Evolutionary conservation across 225 moss, liverwort and hornwort species (phyloP), one percentile per base, ranked within the genome.

Genomic region (Polytrichum formosum): DNA sequence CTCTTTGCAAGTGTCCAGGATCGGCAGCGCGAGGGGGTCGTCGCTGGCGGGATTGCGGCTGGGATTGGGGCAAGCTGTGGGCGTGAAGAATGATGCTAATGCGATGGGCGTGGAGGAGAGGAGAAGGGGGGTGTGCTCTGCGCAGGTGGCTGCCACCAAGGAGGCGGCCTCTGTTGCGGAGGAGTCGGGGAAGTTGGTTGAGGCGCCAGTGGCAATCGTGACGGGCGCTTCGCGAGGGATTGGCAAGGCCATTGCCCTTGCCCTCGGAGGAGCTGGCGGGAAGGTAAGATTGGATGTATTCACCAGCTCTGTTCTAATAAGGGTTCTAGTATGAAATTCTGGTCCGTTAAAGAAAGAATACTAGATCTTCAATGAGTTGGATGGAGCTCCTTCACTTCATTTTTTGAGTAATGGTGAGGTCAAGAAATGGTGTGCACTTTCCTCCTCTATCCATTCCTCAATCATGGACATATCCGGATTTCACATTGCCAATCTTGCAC

Each of bases 211-310:
- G 1, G 86, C 96, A 27, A 84, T 96, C 65, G 90, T 96, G 69
- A 96, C 96, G 2, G 92, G 96, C 55, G 92, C 96, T 13, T 96
- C 96, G 10, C 80, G 96, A 20, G 96, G 96, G 26, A 96, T 96
- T 75, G 96, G 93, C 33, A 96, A 91, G 61, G 90, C 96, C 65
- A 84, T 96, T 53, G 96, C 96, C 5, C 92, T 96, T 17, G 91
- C 96, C 29, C 90, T 96, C 19, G 96, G 96, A 7, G 93, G 82
- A 29, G 90, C 91, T 28, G 93, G 96, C 10, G 93, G 91, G 56
- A 93, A 91, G 90, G 91, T 91, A 53, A 20, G 58, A 22, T 21
- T 6, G 33, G 26, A 65, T 59, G 17, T 7, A 5, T 20, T 25
- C 5, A 58, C 54, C n/a, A 7, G 46, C 46, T 46, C 46, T 28